These are phyloP conservation scores for Phycomyces blakesleeanus DNA, from an alignment of 192 early-diverging fungal species.

Conservation along the genomic window DNA sequence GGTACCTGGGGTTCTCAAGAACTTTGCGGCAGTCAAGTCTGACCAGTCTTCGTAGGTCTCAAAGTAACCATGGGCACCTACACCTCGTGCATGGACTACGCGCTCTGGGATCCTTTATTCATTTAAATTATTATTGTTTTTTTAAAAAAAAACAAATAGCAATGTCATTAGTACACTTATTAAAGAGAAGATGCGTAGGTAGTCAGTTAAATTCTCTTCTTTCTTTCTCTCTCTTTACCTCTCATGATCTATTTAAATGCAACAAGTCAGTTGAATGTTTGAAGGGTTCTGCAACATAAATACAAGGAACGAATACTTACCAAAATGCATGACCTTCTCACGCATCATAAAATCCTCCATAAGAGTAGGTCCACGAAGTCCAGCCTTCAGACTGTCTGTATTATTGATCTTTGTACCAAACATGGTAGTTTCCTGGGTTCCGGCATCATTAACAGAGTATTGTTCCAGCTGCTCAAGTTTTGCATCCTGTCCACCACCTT, in stretches of 20 bases:
- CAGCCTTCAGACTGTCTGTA: conserved; percentile 25
- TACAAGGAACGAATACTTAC: not conserved
- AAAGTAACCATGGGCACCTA: conserved; percentile 44
- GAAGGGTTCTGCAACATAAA: not conserved
- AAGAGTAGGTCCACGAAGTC: conserved; percentile 27
- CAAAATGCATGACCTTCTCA: conserved; percentile 29
- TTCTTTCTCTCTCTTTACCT: conserved; percentile 6
- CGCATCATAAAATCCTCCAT: conserved; percentile 28
- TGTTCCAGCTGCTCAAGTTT: conserved; percentile 4
- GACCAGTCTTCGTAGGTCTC: conserved; percentile 32
- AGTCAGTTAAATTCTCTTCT: too few species aligned
- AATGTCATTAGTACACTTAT: not conserved
- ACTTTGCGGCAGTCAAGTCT: conserved; percentile 36
- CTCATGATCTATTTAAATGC: conserved; percentile 12
- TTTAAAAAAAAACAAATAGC: not conserved
- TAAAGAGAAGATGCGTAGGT: too few species aligned
- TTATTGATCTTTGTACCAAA: conserved; percentile 26
- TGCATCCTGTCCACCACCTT: not conserved
- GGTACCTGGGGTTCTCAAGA: conserved; percentile 22
- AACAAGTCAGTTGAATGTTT: not conserved
- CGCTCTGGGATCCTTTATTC: conserved; percentile 28
- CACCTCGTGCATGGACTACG: conserved; percentile 42
- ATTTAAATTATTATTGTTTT: too few species aligned
- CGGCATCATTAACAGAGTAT: conserved; percentile 13
- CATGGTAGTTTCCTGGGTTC: conserved; percentile 19